Evolutionary conservation across 2,329 filamentous ascomycete genomes (phyloP).

Genomic region (Fusarium nanum): DNA sequence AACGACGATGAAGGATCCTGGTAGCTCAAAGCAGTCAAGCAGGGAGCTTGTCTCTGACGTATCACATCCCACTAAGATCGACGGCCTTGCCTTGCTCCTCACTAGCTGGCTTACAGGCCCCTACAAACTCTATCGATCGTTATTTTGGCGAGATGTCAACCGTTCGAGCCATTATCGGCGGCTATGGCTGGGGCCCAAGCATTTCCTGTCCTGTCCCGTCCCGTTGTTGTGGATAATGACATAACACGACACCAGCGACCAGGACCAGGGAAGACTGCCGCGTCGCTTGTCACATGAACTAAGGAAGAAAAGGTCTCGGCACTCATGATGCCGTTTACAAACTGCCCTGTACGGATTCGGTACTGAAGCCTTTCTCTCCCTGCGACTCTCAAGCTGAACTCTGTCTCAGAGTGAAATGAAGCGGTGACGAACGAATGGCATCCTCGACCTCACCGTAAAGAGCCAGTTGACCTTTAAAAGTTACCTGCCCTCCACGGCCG

Average conservation of each 20-base stretch:
- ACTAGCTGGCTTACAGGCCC: neutral
- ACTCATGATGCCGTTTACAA: constrained; percentile 7
- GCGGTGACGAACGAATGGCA: constrained; percentile 6
- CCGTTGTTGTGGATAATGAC: constrained; percentile 16
- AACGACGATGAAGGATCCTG: neutral
- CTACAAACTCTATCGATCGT: constrained; percentile 21
- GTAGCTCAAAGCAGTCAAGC: neutral
- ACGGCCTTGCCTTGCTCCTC: constrained; percentile 8
- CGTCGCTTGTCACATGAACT: constrained; percentile 1
- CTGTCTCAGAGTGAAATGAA: constrained; percentile 9
- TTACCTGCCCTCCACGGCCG: constrained; percentile 19
- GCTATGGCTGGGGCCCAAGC: neutral
- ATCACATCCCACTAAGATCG: constrained; percentile 33
- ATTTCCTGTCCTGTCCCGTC: constrained; percentile 6
- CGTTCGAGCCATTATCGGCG: constrained; percentile 5
- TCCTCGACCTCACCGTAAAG: neutral
- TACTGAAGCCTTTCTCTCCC: constrained; percentile 1
- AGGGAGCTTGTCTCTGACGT: constrained; percentile 22
- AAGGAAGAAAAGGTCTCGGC: constrained; percentile 9
- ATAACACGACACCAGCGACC: neutral
- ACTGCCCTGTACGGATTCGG: neutral
- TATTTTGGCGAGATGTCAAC: constrained; percentile 2
- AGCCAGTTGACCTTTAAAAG: constrained; percentile 9
- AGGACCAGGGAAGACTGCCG: neutral
- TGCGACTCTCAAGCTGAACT: neutral